Conservation (phyloP, 805 yeast species). For the Myxozyma neotropica region DNA sequence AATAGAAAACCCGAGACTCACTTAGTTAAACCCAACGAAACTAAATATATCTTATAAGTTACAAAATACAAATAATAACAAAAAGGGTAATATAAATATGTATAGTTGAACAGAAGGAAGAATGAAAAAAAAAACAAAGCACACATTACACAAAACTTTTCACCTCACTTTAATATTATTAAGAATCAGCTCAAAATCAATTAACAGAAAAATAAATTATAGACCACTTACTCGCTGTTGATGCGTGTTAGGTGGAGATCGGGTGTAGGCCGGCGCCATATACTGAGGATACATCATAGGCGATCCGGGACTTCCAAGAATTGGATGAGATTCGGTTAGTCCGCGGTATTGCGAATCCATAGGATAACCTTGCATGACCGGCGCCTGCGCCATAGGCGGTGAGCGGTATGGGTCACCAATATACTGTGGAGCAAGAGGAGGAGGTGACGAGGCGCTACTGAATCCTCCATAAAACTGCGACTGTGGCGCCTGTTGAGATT, state of each 20-base stretch:
- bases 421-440: constrained; percentile 4
- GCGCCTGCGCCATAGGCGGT: background rate
- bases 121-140: background rate
- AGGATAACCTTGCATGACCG: background rate
- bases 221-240: constrained; percentile 14
- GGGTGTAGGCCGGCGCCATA: constrained; percentile 11
- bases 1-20: too few species aligned
- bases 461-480: background rate
- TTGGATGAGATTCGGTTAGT: constrained; percentile 1
- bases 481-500: constrained; percentile 13
- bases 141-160: background rate
- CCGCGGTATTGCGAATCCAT: constrained; percentile 7
- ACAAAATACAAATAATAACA: too few species aligned
- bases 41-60: too few species aligned
- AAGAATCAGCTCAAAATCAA: constrained; percentile 2
- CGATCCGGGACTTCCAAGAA: constrained; percentile 16
- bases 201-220: too few species aligned
- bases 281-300: constrained; percentile 18
- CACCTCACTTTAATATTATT: too few species aligned
- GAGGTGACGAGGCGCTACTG: constrained; percentile 7
- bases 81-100: too few species aligned
- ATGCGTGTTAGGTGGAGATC: constrained; percentile 8
- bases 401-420: background rate
- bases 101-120: background rate
- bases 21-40: too few species aligned